A percentile compares a stretch with the other conserved stretches of the same genome.
Conservation (phyloP, 139 green algal genomes). For the Micractinium conductrix region DNA sequence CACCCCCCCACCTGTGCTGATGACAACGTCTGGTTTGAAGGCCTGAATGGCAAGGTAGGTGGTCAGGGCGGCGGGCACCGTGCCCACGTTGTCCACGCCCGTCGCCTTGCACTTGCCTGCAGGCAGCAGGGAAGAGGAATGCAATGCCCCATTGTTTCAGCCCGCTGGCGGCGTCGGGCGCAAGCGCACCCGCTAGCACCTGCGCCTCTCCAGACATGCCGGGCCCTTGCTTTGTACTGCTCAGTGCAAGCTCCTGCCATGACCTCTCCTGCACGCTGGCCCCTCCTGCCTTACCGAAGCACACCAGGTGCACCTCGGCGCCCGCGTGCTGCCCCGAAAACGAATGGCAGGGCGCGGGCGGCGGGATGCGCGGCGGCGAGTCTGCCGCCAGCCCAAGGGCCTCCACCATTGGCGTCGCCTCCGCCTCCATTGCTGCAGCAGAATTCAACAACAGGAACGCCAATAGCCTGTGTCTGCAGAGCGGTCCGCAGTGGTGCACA, state of each 20-base stretch:
- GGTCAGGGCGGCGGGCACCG: slow-evolving; percentile 83
- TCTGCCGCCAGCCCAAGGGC: slow-evolving; percentile 67
- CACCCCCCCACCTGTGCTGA: slow-evolving; percentile 62
- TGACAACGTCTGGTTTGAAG: slow-evolving; percentile 90
- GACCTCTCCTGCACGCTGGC: background rate
- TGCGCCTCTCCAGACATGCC: too few relatives aligned
- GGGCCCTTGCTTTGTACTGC: too few relatives aligned
- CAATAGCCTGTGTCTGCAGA: background rate
- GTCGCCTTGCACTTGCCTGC: slow-evolving; percentile 64
- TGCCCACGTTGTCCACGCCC: slow-evolving; percentile 92
- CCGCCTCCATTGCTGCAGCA: slow-evolving; percentile 90
- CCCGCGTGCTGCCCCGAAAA: slow-evolving; percentile 66
- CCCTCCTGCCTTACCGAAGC: slow-evolving; percentile 59
- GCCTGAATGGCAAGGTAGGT: slow-evolving; percentile 85
- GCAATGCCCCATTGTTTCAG: too few relatives aligned
- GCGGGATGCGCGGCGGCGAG: slow-evolving; percentile 55
- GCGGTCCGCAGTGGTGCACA: too few relatives aligned
- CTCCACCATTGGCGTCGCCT: slow-evolving; percentile 85
- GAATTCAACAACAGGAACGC: too few relatives aligned
- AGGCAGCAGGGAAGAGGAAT: too few relatives aligned
- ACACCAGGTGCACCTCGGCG: slow-evolving; percentile 77
- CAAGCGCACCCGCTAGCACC: too few relatives aligned
- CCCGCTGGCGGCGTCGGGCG: too few relatives aligned
- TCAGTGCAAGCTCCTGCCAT: too few relatives aligned
- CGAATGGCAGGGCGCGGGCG: slow-evolving; percentile 70